Base-by-base conservation (phyloP, 441 rosid species). In the Mallotus repandus region DNA sequence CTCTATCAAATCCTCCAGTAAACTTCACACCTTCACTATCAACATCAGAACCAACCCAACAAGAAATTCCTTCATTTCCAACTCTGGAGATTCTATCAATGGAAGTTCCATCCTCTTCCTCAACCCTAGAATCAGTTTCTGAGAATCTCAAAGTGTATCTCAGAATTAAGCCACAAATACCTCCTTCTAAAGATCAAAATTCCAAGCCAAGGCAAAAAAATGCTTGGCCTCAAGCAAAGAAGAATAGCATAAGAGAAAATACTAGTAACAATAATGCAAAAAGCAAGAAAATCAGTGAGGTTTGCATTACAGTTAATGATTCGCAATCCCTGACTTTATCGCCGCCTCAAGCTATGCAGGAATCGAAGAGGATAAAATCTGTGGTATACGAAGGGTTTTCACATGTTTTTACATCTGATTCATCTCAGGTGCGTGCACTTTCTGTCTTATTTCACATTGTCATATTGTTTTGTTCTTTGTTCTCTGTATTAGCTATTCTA, bases 371-470 rank as follows among this genome's bases (percentile, higher is more conserved):
- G 71, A 89, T 81, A 15, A 92, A 88, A 74, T 81, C 94, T 21
- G 96, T 91, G 81, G 85, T 89, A 0, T 95, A 79, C 15, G 89
- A 89, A 76, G 98, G 99, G 18, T 92, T 95, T 75, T 91, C 96
- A 19, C 78, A 82, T 22, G 98, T 95, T 38, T 95, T 92, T 70
- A 68, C 89, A 0, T 69, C 86, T 1, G 80, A 87, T 79, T 87
- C 94, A 6, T 82, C 91, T 4, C 99, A 95, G 96, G 99, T 56
- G 3, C 86, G 61, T 46, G 10, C 38, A 7, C 77, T 75, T 43
- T 18, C 35, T 35, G 25, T 3, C 60, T 32, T 13, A 5, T 49
- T 32, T 14, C 16, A 45, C 49, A 45, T 45, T 38, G 41, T 38
- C 0, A 38, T 38, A 38, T 38, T 38, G 41, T 38, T 38, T 38